Percentiles rank a stretch among this genome's conserved stretches.
phyloP scores from a whole-genome alignment of 305 asterid genomes.

The Solanum aculeatissimum region DNA sequence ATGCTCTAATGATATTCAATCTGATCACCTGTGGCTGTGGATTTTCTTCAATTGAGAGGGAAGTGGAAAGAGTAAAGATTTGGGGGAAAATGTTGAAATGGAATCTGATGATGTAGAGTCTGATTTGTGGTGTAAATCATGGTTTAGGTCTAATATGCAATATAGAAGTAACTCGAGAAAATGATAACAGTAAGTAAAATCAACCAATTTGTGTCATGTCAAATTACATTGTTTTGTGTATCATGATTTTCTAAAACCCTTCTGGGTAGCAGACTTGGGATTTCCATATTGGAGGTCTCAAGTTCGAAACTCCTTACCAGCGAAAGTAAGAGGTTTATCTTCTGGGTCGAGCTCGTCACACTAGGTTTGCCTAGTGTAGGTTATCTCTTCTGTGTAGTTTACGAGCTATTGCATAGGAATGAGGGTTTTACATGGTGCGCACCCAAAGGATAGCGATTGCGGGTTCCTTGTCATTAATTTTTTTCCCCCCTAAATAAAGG shows the following conservation, averaged over 20 bases:
- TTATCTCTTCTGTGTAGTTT: no score
- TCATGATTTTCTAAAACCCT: background rate
- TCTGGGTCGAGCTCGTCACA: no score
- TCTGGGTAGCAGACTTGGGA: no score
- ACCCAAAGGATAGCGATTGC: no score
- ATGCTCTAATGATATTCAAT: background rate
- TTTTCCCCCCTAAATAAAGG: background rate
- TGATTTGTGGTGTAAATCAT: background rate
- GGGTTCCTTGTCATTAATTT: no score
- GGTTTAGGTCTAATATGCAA: background rate
- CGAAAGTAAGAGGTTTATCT: no score
- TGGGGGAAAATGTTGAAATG: background rate
- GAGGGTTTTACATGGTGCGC: no score
- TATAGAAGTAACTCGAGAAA: background rate
- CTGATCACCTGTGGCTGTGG: background rate
- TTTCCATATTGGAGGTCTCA: no score
- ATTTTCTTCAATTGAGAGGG: background rate
- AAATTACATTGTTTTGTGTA: background rate
- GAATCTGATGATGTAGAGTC: background rate
- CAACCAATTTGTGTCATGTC: background rate
- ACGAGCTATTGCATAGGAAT: no score
- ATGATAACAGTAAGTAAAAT: background rate
- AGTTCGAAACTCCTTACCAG: no score
- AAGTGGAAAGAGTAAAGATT: background rate
- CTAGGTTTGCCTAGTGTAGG: no score